phyloP scores from a whole-genome alignment of 768 basidiomycete species.

The Pleurotus salmoneostramineus region DNA sequence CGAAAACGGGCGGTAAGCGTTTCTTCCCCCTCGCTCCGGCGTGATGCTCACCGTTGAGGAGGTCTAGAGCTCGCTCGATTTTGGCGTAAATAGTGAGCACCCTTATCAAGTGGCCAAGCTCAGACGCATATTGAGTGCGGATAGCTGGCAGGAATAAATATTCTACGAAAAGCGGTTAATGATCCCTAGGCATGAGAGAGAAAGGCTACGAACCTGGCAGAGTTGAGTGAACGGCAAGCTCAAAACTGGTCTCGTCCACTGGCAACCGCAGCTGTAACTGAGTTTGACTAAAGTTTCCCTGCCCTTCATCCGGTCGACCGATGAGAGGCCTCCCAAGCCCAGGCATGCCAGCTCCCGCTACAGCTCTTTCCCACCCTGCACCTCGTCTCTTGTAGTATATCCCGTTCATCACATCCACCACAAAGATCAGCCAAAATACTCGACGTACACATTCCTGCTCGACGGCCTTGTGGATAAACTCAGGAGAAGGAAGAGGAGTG shows the following conservation, averaged over 20 bases:
- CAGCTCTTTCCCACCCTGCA: conserved; percentile 27
- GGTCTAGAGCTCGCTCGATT: conserved; percentile 53
- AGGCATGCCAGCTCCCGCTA: conserved; percentile 6
- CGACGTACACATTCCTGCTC: conserved; percentile 79
- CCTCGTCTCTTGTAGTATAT: conserved; percentile 44
- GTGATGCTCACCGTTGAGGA: conserved; percentile 39
- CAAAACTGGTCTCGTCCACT: conserved; percentile 80
- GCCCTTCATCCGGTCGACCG: conserved; percentile 15
- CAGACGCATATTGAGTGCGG: conserved; percentile 58
- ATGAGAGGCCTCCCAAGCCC: conserved; percentile 12
- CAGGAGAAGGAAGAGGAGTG: conserved; percentile 54
- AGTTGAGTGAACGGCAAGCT: conserved; percentile 59
- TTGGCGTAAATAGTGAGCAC: conserved; percentile 60
- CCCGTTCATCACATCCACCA: conserved; percentile 48
- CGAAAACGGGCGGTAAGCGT: not conserved
- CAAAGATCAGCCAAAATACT: conserved; percentile 75
- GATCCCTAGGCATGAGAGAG: not conserved
- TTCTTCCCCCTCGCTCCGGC: conserved; percentile 9
- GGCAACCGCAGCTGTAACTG: conserved; percentile 65
- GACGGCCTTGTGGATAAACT: conserved; percentile 57
- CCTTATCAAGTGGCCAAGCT: conserved; percentile 75
- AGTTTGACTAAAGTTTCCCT: conserved; percentile 12
- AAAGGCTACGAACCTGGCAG: conserved; percentile 39
- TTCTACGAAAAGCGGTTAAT: conserved; percentile 35
- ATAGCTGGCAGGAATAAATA: conserved; percentile 64